Evolutionary conservation across 2,329 filamentous ascomycete genomes (phyloP).

Genomic region (Immersiporthe knoxdaviesiana): DNA sequence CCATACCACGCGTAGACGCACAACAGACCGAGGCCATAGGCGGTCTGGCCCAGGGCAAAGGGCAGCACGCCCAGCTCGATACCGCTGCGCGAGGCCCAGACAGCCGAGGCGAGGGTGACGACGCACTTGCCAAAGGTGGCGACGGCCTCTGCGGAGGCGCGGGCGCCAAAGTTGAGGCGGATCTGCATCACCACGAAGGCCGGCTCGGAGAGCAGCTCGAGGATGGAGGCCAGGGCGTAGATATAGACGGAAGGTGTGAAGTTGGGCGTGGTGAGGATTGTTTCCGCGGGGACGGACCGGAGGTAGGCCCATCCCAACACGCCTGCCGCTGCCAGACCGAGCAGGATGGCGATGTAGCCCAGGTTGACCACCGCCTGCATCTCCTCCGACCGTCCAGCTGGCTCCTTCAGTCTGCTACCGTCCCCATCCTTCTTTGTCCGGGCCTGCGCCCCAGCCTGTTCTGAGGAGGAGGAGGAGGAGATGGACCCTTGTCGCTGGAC

Average conservation of each 20-base stretch:
- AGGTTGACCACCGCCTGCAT: conserved; percentile 80
- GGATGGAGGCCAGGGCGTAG: conserved; percentile 59
- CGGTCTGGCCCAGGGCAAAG: conserved; percentile 84
- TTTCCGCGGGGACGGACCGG: conserved; percentile 49
- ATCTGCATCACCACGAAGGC: conserved; percentile 88
- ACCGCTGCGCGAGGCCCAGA: conserved; percentile 59
- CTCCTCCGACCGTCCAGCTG: conserved; percentile 33
- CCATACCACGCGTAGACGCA: conserved; percentile 70
- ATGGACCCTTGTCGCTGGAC: conserved; percentile 73
- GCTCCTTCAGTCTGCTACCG: conserved; percentile 33
- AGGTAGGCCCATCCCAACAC: conserved; percentile 71
- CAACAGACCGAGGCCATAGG: conserved; percentile 72
- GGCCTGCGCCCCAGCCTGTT: background rate
- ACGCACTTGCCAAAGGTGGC: conserved; percentile 80
- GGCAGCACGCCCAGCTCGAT: conserved; percentile 75
- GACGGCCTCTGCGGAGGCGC: conserved; percentile 80
- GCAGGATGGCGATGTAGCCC: conserved; percentile 23
- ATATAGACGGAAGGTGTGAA: conserved; percentile 58
- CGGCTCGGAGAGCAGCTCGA: conserved; percentile 86
- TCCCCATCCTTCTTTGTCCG: conserved; percentile 31
- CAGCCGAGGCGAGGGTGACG: conserved; percentile 71
- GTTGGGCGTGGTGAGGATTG: conserved; percentile 63
- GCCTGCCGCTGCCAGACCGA: conserved; percentile 41
- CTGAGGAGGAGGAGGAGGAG: conserved; percentile 10
- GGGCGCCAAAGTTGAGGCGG: conserved; percentile 75